Conservation (phyloP, 257 asterid species). For the Datura wrightii region DNA sequence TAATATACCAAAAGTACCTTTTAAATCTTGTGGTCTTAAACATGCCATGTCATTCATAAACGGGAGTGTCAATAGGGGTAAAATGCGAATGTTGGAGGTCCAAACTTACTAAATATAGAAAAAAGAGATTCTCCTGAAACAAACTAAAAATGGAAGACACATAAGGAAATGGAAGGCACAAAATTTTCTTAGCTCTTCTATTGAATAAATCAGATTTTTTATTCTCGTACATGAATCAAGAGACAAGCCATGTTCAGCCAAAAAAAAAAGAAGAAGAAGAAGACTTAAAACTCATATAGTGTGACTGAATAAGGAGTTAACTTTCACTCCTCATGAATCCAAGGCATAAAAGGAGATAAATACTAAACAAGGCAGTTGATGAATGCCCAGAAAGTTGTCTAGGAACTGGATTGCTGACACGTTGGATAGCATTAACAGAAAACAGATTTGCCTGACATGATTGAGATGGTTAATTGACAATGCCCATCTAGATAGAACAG, state of each 20-base stretch:
- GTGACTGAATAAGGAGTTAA: background rate
- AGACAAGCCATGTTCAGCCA: background rate
- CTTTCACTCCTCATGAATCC: background rate
- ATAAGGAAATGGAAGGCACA: background rate
- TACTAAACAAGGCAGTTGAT: constrained; percentile 18
- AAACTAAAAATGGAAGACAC: background rate
- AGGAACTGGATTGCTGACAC: constrained; percentile 13
- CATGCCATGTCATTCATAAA: background rate
- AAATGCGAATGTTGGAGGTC: background rate
- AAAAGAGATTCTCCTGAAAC: background rate
- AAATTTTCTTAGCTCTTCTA: background rate
- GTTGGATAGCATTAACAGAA: background rate
- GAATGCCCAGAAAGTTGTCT: constrained; percentile 16
- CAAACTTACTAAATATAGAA: background rate
- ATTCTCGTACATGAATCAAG: background rate
- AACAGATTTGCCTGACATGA: constrained; percentile 18
- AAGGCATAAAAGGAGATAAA: background rate
- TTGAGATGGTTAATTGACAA: background rate
- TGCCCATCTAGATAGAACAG: constrained; percentile 9
- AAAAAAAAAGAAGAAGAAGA: background rate
- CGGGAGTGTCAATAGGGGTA: background rate
- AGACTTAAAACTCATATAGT: background rate
- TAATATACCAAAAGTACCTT: background rate
- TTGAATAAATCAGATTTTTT: background rate
- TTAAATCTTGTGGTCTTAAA: too few species aligned